Evolutionary conservation across 2,329 filamentous ascomycete species (phyloP).

Genomic region (Kalmusia sp.): DNA sequence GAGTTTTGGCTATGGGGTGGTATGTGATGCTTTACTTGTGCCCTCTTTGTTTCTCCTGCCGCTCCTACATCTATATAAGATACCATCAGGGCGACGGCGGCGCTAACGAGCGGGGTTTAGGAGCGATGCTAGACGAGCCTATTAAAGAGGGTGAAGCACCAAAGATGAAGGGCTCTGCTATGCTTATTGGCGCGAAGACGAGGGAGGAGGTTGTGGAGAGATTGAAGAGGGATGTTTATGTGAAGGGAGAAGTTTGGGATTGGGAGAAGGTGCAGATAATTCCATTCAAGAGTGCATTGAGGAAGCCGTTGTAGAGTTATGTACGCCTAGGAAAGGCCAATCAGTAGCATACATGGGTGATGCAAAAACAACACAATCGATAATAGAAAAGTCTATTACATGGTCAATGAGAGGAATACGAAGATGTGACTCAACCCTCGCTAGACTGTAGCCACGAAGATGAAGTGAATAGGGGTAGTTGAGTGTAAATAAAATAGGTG

Average conservation of each 20-base stretch:
- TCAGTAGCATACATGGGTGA: background rate
- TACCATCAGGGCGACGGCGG: too few relatives aligned
- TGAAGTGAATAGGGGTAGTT: too few relatives aligned
- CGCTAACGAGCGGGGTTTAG: too few relatives aligned
- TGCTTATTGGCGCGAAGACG: conserved; percentile 71
- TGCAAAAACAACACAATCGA: too few relatives aligned
- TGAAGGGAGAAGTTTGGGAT: conserved; percentile 79
- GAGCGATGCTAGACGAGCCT: conserved; percentile 44
- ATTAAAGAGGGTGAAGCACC: conserved; percentile 67
- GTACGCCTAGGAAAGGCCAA: background rate
- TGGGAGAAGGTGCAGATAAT: conserved; percentile 56
- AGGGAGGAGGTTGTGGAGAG: conserved; percentile 73
- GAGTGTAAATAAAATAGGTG: too few relatives aligned
- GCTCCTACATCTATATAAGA: too few relatives aligned
- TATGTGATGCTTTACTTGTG: conserved; percentile 19
- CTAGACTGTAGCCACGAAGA: too few relatives aligned
- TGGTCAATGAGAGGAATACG: too few relatives aligned
- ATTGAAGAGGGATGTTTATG: conserved; percentile 77
- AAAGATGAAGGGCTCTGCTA: conserved; percentile 76
- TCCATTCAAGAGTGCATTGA: conserved; percentile 56
- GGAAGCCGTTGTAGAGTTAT: conserved; percentile 51
- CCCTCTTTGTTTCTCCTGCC: background rate
- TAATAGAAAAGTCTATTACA: too few relatives aligned
- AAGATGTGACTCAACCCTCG: too few relatives aligned
- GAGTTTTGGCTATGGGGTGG: conserved; percentile 46